Percentiles rank a stretch among this genome's conserved stretches.
Conservation (phyloP, 306 rosid genomes). For the Vigna angularis region DNA sequence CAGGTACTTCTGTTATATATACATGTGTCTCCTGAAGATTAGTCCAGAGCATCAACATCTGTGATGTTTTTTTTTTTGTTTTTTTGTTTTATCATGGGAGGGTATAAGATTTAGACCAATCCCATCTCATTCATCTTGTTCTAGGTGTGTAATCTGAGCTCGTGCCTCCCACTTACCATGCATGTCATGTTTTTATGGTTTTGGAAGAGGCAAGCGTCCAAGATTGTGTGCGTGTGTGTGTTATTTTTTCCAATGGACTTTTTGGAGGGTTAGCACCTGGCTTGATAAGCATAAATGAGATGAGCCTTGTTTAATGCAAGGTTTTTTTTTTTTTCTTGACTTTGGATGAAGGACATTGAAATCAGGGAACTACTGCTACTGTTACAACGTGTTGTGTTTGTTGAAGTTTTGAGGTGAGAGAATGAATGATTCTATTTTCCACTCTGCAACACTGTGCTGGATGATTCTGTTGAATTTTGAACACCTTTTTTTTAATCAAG, state of each 20-base stretch:
- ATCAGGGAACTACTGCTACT: neutral
- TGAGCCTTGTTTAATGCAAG: slow-evolving; percentile 6
- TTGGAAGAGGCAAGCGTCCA: neutral
- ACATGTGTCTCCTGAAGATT: neutral
- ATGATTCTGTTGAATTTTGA: neutral
- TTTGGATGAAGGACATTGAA: neutral
- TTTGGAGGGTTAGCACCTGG: too few species aligned
- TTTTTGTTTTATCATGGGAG: too few species aligned
- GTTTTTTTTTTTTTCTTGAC: neutral
- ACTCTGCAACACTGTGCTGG: slow-evolving; percentile 2
- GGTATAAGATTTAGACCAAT: neutral
- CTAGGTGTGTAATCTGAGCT: neutral
- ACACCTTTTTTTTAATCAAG: neutral
- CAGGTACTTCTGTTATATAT: neutral
- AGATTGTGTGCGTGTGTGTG: neutral
- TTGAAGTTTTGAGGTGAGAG: slow-evolving; percentile 15
- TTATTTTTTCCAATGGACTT: neutral
- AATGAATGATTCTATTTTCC: slow-evolving; percentile 29
- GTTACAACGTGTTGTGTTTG: slow-evolving; percentile 20
- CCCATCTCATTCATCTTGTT: slow-evolving; percentile 5
- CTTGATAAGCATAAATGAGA: neutral
- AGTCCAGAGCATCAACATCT: neutral
- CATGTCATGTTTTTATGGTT: too few species aligned
- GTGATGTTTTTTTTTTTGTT: too few species aligned
- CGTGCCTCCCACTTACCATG: neutral